Evolutionary conservation across 805 yeast genomes (phyloP), one percentile per base, ranked within the genome.

Genomic region (Wickerhamomyces queroliae): DNA sequence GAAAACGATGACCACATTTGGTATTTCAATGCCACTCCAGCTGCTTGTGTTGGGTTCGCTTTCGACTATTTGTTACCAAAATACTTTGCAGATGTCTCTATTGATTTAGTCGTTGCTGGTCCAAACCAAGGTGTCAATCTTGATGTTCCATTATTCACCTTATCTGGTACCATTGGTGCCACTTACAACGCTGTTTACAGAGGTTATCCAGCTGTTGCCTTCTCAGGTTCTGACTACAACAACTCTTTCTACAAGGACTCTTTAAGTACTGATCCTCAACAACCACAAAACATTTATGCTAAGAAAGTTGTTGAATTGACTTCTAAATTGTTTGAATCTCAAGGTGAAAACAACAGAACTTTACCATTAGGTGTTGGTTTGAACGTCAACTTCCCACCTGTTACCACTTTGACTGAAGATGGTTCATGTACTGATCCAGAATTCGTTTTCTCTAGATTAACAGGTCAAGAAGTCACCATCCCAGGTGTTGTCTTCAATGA

Each of bases 11-110:
- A 49, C 38, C 63, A 69, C 43, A 56, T 69, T 45, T 74, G 79
- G 78, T 74, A 74, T 55, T 71, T 74, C 62, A 70, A 72, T 47
- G 78, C 76, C 44, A 70, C 78, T 15, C 80, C 80, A 42, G 74
- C 77, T 33, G 64, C 75, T 12, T 69, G 69, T 53, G 74, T 72
- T 33, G 66, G 73, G 4, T 66, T 71, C 47, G 78, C 66, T 20
- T 56, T 72, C 39, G 69, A 69, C 37, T 71, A 70, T 53, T 62
- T 72, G 33, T 49, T 70, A 35, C 79, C 79, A 44, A 62, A 51
- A 35, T 61, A 58, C 55, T 71, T 70, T 49, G 55, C 65, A 41
- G 67, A 70, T 55, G 47, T 59, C 35, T 50, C 69, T 16, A 58
- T 71, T 47, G 79, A 74, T 54, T 57, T 73, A 40, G 72, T 73